Conservation (phyloP, 2,329 filamentous ascomycete genomes). For the Sphaceloma murrayae region DNA sequence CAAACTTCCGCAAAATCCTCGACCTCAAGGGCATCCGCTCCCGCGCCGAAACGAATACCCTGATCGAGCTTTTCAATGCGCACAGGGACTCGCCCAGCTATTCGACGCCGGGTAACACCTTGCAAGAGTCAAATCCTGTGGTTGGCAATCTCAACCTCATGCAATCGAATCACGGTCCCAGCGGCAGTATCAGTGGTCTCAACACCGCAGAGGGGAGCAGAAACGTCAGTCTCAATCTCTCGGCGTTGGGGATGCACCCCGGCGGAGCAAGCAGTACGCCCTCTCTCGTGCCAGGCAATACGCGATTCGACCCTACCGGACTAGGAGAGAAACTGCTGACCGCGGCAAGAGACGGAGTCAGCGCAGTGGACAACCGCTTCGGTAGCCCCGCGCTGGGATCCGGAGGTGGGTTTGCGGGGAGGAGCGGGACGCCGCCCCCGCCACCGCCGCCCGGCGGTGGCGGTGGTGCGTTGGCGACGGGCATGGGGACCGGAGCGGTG, state of each 20-base stretch:
- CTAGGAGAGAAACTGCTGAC: conserved; percentile 83
- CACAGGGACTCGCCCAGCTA: conserved; percentile 60
- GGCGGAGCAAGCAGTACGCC: conserved; percentile 30
- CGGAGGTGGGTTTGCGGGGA: conserved; percentile 23
- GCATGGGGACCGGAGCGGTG: conserved; percentile 22
- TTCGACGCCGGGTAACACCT: conserved; percentile 40
- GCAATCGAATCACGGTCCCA: conserved; percentile 38
- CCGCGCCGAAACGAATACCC: conserved; percentile 68
- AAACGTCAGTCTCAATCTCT: conserved; percentile 15
- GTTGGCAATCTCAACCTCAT: conserved; percentile 50
- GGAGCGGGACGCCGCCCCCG: conserved; percentile 26
- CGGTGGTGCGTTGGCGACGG: conserved; percentile 23
- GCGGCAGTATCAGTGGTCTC: conserved; percentile 14
- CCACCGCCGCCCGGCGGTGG: conserved; percentile 13
- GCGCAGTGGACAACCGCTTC: conserved; percentile 48
- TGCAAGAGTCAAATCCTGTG: conserved; percentile 58
- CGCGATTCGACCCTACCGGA: conserved; percentile 64
- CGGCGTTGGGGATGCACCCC: conserved; percentile 34
- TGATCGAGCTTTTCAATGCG: conserved; percentile 84
- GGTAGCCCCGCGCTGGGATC: conserved; percentile 47
- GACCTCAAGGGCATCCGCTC: conserved; percentile 83
- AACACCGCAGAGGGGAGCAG: conserved; percentile 17
- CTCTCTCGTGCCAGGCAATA: conserved; percentile 26
- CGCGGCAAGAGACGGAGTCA: conserved; percentile 70
- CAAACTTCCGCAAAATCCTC: conserved; percentile 92